A percentile compares a stretch with the other conserved stretches of the same genome.
phyloP scores from a whole-genome alignment of 805 yeast genomes.

The Suhomyces sp. region DNA sequence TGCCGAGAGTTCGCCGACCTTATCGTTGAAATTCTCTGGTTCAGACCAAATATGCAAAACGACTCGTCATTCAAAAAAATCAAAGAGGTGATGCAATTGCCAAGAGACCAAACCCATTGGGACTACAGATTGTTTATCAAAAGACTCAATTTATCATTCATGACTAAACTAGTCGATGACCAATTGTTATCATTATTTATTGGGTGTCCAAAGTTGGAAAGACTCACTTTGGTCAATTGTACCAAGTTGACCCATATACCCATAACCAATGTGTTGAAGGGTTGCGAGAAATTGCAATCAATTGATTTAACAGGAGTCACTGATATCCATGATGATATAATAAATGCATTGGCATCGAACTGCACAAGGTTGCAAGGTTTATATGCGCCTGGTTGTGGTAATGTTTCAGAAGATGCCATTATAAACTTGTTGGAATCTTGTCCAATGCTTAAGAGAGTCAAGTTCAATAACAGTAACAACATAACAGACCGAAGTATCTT shows the following conservation, averaged over 20 bases:
- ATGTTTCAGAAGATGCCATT: slow-evolving; percentile 66
- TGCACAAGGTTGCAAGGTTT: slow-evolving; percentile 84
- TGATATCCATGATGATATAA: slow-evolving; percentile 62
- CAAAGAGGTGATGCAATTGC: slow-evolving; percentile 50
- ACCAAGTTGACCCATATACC: slow-evolving; percentile 56
- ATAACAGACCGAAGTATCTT: slow-evolving; percentile 63
- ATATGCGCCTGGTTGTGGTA: slow-evolving; percentile 80
- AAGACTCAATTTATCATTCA: slow-evolving; percentile 74
- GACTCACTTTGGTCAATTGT: slow-evolving; percentile 84
- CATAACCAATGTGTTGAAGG: slow-evolving; percentile 57
- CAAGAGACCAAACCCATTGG: slow-evolving; percentile 53
- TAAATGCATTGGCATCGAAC: slow-evolving; percentile 60
- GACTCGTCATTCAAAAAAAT: slow-evolving; percentile 50
- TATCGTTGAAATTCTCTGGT: slow-evolving; percentile 80
- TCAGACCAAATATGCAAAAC: slow-evolving; percentile 70
- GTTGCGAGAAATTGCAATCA: slow-evolving; percentile 72
- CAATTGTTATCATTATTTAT: slow-evolving; percentile 55
- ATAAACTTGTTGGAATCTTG: slow-evolving; percentile 57
- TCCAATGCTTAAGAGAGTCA: slow-evolving; percentile 75
- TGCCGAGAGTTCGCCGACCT: slow-evolving; percentile 79
- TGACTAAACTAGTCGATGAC: slow-evolving; percentile 67
- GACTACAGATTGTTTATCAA: slow-evolving; percentile 68
- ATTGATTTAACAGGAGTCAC: slow-evolving; percentile 82
- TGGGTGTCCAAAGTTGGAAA: slow-evolving; percentile 74
- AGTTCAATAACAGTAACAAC: slow-evolving; percentile 66